Evolutionary conservation across 1,284 basidiomycete genomes (phyloP).

Genomic region (Cryptococcus sp.): DNA sequence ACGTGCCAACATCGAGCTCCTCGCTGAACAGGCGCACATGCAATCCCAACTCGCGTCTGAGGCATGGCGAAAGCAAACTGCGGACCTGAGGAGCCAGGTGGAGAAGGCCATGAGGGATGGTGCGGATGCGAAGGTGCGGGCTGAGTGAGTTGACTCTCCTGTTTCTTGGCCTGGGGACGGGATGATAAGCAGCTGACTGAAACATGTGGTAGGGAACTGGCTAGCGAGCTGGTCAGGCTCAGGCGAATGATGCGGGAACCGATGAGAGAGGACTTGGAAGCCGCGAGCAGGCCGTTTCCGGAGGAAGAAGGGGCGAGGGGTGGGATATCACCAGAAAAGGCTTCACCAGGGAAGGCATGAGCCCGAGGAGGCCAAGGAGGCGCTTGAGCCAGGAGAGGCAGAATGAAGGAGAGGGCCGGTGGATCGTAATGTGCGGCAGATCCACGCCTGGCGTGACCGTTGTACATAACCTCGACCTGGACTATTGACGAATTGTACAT

Average conservation of each 20-base stretch:
- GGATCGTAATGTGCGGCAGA: too few relatives aligned
- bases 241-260: slow-evolving; percentile 35
- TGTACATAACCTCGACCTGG: too few relatives aligned
- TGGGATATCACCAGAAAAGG: too few relatives aligned
- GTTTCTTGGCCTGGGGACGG: too few relatives aligned
- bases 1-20: slow-evolving; percentile 21
- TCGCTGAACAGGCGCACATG: slow-evolving; percentile 26
- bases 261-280: slow-evolving; percentile 6
- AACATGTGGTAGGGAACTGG: slow-evolving; percentile 24
- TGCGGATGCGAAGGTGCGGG: slow-evolving; percentile 21
- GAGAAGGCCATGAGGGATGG: slow-evolving; percentile 26
- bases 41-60: slow-evolving; percentile 15
- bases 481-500: not conserved
- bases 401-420: not conserved
- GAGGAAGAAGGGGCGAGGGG: not conserved
- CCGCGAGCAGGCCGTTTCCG: slow-evolving; percentile 1
- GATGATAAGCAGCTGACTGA: not conserved
- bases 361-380: too few relatives aligned
- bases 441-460: too few relatives aligned
- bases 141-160: slow-evolving; percentile 38
- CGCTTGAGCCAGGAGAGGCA: too few relatives aligned
- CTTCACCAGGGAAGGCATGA: too few relatives aligned
- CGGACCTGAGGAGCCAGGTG: slow-evolving; percentile 19
- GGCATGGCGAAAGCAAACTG: slow-evolving; percentile 26
- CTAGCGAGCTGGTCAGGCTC: slow-evolving; percentile 30